phyloP scores from a whole-genome alignment of 176 grass and related monocot genomes.

The Ananas comosus region DNA sequence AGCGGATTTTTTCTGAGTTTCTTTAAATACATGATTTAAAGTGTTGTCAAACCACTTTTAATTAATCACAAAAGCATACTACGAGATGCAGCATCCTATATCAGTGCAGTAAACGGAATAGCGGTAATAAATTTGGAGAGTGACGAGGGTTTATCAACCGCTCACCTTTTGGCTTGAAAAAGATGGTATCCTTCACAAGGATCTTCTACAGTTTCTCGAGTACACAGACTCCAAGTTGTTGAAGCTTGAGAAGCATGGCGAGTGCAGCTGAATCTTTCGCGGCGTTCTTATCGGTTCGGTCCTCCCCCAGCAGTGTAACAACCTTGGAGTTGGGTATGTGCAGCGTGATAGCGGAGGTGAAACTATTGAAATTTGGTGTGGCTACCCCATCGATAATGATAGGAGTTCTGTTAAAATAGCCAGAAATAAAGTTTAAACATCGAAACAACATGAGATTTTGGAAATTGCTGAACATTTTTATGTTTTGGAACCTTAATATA shows the following conservation, averaged over 20 bases:
- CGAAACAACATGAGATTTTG: neutral
- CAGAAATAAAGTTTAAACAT: neutral
- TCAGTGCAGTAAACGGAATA: too few species aligned
- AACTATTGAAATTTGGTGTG: slow-evolving; percentile 46
- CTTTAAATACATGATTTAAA: too few species aligned
- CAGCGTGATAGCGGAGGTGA: slow-evolving; percentile 43
- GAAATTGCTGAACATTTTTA: too few species aligned
- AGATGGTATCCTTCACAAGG: neutral
- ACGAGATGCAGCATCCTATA: too few species aligned
- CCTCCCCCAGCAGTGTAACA: slow-evolving; percentile 44
- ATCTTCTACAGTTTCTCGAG: neutral
- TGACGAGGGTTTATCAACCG: too few species aligned
- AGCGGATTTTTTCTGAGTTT: too few species aligned
- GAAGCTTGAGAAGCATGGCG: slow-evolving; percentile 62
- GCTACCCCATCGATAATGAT: slow-evolving; percentile 38
- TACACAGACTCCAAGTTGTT: slow-evolving; percentile 18
- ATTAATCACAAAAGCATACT: too few species aligned
- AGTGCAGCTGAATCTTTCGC: slow-evolving; percentile 71
- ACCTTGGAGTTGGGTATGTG: slow-evolving; percentile 43
- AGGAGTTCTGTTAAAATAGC: slow-evolving; percentile 32
- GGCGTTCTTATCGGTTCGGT: slow-evolving; percentile 53
- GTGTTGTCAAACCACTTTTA: too few species aligned
- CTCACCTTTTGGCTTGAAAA: too few species aligned
- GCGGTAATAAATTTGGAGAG: too few species aligned
- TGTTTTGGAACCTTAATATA: too few species aligned